Evolutionary conservation across 1,139 yeast species (phyloP).

Genomic region (Suhomyces chickasaworum): DNA sequence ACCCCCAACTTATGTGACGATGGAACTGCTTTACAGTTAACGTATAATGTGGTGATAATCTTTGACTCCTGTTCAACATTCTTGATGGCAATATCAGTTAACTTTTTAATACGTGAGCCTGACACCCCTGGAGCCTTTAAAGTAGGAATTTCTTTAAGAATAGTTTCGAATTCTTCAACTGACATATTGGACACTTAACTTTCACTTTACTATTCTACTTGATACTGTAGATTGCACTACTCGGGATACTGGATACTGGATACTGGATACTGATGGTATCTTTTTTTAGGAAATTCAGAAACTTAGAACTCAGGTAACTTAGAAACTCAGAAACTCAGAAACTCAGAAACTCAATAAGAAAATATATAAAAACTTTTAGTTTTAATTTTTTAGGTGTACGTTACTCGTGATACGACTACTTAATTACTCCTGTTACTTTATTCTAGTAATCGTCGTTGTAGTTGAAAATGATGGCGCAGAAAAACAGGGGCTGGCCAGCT

Average conservation of each 20-base stretch:
- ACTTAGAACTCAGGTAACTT: neutral
- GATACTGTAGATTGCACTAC: slow-evolving; percentile 9
- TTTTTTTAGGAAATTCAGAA: neutral
- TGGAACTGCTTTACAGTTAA: slow-evolving; percentile 75
- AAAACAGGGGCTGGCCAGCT: neutral
- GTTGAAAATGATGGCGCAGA: neutral
- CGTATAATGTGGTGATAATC: slow-evolving; percentile 59
- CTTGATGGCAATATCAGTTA: slow-evolving; percentile 75
- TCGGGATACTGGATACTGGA: too few species aligned
- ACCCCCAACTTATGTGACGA: slow-evolving; percentile 86
- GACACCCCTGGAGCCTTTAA: slow-evolving; percentile 93
- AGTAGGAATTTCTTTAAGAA: slow-evolving; percentile 71
- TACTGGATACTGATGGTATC: slow-evolving; percentile 7
- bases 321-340: neutral
- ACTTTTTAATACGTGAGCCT: slow-evolving; percentile 87
- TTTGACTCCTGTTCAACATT: slow-evolving; percentile 64
- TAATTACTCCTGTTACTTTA: slow-evolving; percentile 2
- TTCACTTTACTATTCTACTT: slow-evolving; percentile 5
- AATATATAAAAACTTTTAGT: slow-evolving; percentile 11
- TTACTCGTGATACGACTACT: slow-evolving; percentile 8
- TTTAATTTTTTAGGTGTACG: slow-evolving; percentile 4
- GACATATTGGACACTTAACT: slow-evolving; percentile 25
- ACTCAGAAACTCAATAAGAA: slow-evolving; percentile 8
- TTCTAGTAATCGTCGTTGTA: neutral
- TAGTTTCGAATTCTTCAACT: slow-evolving; percentile 65